Conservation (phyloP, 2,329 filamentous ascomycete species). For the Uncinocarpus reesii region DNA sequence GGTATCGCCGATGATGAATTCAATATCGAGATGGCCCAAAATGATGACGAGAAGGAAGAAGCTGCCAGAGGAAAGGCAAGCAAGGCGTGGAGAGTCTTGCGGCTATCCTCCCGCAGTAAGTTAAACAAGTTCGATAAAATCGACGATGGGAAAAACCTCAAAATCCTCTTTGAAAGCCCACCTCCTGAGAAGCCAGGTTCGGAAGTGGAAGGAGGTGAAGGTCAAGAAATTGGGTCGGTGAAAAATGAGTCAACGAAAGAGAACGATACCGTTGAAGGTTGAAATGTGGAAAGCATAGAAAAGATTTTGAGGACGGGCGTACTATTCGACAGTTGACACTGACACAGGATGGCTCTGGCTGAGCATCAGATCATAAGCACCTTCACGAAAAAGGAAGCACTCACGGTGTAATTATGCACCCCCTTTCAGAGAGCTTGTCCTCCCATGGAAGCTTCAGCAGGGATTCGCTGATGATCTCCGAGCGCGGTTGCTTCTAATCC, state of each 20-base stretch:
- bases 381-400: too few relatives aligned
- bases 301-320: too few relatives aligned
- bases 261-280: not conserved
- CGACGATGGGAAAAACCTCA: constrained; percentile 64
- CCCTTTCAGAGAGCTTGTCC: too few relatives aligned
- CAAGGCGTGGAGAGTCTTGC: constrained; percentile 80
- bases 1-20: constrained; percentile 71
- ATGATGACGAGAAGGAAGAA: constrained; percentile 48
- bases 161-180: constrained; percentile 38
- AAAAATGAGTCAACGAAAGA: constrained; percentile 5
- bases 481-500: too few relatives aligned
- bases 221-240: constrained; percentile 1
- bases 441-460: too few relatives aligned
- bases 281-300: too few relatives aligned
- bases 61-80: constrained; percentile 66
- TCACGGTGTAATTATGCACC: too few relatives aligned
- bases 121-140: constrained; percentile 77
- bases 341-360: too few relatives aligned
- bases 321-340: too few relatives aligned
- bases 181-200: constrained; percentile 4
- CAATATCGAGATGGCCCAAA: constrained; percentile 71
- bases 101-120: constrained; percentile 64
- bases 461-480: too few relatives aligned
- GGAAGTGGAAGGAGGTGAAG: constrained; percentile 8
- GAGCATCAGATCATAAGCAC: too few relatives aligned